phyloP scores from a whole-genome alignment of 108 stramenopile genomes.

The Stephanodiscus minutulus region DNA sequence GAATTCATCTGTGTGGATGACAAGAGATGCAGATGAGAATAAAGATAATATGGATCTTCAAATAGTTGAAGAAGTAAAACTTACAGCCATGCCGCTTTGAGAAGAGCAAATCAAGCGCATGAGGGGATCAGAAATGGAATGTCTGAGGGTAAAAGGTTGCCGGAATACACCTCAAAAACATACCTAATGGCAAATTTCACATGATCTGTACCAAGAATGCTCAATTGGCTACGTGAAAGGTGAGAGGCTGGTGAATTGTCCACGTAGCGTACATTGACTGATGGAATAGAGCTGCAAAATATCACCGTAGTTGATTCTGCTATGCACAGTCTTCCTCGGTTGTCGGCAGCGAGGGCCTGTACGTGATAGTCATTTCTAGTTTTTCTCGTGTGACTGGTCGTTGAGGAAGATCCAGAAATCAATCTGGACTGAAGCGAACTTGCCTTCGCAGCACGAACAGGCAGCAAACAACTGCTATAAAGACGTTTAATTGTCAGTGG shows the following conservation, averaged over 20 bases:
- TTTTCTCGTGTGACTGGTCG: conserved; percentile 39
- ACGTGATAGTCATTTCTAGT: conserved; percentile 38
- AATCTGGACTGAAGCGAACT: conserved; percentile 49
- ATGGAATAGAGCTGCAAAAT: conserved; percentile 62
- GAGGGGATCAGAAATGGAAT: neutral
- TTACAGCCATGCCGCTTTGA: conserved; percentile 50
- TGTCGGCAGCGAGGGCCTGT: conserved; percentile 57
- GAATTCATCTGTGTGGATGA: no score
- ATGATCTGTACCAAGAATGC: conserved; percentile 52
- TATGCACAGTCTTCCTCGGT: conserved; percentile 62
- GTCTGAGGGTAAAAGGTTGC: neutral
- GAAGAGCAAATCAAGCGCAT: neutral
- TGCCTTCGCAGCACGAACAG: conserved; percentile 59
- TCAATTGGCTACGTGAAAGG: conserved; percentile 52
- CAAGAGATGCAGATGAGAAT: no score
- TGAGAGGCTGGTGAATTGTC: conserved; percentile 32
- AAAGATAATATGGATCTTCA: no score
- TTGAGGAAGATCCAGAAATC: conserved; percentile 30
- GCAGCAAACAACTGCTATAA: conserved; percentile 28
- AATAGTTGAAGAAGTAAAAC: no score
- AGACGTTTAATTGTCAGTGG: conserved; percentile 38
- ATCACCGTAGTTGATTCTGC: conserved; percentile 63
- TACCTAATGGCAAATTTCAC: conserved; percentile 55
- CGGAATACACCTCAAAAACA: neutral
- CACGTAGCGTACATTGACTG: conserved; percentile 51